Conservation (phyloP, 2,329 filamentous ascomycete species). For the Colletotrichum sp. region DNA sequence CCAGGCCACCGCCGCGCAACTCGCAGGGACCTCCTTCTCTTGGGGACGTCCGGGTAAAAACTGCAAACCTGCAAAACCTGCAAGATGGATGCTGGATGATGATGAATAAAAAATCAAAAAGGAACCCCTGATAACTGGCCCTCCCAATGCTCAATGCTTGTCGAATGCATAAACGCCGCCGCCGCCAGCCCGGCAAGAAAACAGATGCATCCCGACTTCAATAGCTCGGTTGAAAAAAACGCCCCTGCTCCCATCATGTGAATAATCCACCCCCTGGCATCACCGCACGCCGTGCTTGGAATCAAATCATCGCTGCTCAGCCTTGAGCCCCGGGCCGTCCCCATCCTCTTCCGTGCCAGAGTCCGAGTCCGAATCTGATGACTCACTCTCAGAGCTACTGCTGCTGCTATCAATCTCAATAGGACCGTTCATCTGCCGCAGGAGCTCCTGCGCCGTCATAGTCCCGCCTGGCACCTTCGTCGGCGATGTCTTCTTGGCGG, state of each 20-base stretch:
- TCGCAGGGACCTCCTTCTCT: neutral
- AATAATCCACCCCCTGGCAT: neutral
- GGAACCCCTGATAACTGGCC: neutral
- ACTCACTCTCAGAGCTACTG: neutral
- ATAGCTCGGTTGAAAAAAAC: neutral
- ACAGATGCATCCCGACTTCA: neutral
- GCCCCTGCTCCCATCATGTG: neutral
- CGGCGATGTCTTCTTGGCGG: neutral
- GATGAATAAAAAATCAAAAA: neutral
- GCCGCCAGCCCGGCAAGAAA: neutral
- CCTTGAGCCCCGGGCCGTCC: neutral
- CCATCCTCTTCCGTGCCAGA: neutral
- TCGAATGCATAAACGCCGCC: neutral
- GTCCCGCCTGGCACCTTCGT: neutral
- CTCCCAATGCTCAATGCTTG: neutral
- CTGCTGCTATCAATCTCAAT: neutral
- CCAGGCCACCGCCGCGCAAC: neutral
- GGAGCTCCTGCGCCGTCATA: slow-evolving; percentile 20
- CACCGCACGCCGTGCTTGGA: neutral
- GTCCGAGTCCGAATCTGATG: neutral
- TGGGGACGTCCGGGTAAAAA: neutral
- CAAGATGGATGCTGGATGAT: neutral
- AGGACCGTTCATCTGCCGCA: neutral
- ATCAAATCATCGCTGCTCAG: neutral
- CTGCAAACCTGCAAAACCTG: neutral